These are phyloP conservation scores for Coemansia nantahalensis DNA, from an alignment of 192 early-diverging fungal genomes.

Conservation along the genomic window DNA sequence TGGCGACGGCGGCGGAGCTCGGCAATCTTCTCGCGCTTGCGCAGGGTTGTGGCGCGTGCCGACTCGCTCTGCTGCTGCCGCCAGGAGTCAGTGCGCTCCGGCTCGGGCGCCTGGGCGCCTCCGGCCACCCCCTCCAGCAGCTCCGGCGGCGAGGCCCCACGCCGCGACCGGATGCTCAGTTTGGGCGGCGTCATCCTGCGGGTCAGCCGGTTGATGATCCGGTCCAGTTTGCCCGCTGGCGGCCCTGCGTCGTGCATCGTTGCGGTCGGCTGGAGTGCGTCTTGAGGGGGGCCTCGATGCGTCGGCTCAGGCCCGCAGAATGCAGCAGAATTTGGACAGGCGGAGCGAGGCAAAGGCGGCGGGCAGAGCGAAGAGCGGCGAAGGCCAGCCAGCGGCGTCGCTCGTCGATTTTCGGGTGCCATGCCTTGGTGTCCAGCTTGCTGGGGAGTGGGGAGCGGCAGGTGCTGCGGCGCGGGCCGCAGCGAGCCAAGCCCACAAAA, in stretches of 20 bases:
- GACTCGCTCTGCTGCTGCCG: conserved; percentile 5
- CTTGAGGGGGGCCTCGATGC: too few relatives aligned
- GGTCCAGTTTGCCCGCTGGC: conserved; percentile 23
- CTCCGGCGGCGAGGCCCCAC: conserved; percentile 14
- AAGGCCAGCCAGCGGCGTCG: too few relatives aligned
- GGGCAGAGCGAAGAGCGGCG: too few relatives aligned
- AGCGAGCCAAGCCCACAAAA: too few relatives aligned
- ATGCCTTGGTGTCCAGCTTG: too few relatives aligned
- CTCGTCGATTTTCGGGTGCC: too few relatives aligned
- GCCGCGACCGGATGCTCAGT: conserved; percentile 19
- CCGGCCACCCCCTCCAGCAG: conserved; percentile 1
- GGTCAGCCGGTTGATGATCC: conserved; percentile 19
- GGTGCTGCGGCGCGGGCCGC: too few relatives aligned
- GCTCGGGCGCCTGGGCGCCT: not conserved
- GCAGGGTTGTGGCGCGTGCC: conserved; percentile 22
- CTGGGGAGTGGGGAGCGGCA: too few relatives aligned
- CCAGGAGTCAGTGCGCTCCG: not conserved
- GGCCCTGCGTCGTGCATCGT: not conserved
- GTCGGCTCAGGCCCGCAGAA: too few relatives aligned
- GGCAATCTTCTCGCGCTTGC: conserved; percentile 37
- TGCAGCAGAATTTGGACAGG: too few relatives aligned
- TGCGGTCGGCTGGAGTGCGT: too few relatives aligned
- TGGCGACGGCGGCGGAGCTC: conserved; percentile 34
- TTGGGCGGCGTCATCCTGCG: conserved; percentile 23
- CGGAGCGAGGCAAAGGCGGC: too few relatives aligned